Evolutionary conservation across 23 red algal species (phyloP).

Genomic region (Rhodosorus marinus): DNA sequence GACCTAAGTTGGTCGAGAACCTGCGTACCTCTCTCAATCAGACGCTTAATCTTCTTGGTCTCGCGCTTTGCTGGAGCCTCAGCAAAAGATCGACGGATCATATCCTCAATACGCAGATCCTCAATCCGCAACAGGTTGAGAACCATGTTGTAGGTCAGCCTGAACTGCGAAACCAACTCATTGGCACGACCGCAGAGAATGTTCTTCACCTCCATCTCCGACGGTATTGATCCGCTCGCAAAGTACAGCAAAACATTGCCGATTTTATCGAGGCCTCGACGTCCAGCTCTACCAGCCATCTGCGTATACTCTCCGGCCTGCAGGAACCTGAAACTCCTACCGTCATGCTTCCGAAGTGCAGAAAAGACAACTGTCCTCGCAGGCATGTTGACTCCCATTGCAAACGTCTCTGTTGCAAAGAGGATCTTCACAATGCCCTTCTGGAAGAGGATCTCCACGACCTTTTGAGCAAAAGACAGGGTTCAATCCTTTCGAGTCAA

Average conservation of each 20-base stretch:
- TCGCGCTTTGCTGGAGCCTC: constrained; percentile 56
- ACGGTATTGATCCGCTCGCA: constrained; percentile 38
- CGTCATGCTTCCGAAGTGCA: constrained; percentile 74
- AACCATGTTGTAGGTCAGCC: constrained; percentile 98
- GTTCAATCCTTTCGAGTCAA: neutral
- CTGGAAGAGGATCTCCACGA: constrained; percentile 89
- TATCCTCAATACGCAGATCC: constrained; percentile 81
- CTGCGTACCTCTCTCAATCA: constrained; percentile 27
- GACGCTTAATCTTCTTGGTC: constrained; percentile 10
- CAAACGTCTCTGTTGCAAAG: constrained; percentile 98
- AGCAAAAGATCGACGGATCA: constrained; percentile 80
- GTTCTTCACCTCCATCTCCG: constrained; percentile 42
- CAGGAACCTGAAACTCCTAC: constrained; percentile 34
- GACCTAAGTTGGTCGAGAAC: constrained; percentile 18
- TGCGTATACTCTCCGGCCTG: constrained; percentile 79
- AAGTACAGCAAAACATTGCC: constrained; percentile 73
- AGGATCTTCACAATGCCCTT: constrained; percentile 79
- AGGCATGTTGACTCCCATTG: constrained; percentile 98
- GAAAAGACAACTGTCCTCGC: constrained; percentile 84
- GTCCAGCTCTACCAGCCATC: constrained; percentile 91
- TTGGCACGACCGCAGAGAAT: constrained; percentile 48
- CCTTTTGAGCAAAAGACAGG: too few relatives aligned
- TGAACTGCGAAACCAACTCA: constrained; percentile 57
- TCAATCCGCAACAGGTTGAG: constrained; percentile 89
- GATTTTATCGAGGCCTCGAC: constrained; percentile 55